These are phyloP conservation scores for Thelonectria rubi DNA, from an alignment of 2,329 filamentous ascomycete species.

Conservation along the genomic window DNA sequence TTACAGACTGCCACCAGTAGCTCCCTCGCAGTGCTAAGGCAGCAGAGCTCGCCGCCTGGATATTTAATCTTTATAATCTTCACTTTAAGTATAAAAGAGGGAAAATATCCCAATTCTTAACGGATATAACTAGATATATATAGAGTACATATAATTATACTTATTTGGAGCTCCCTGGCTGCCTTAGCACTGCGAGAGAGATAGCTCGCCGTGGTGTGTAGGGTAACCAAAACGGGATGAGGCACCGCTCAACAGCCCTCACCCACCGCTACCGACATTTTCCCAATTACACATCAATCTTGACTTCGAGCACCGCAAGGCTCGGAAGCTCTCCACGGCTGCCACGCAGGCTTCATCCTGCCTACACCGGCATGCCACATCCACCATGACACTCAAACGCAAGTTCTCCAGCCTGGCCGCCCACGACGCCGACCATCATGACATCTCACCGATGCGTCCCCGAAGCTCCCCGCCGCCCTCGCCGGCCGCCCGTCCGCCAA, in stretches of 20 bases:
- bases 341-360: slow-evolving; percentile 26
- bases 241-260: slow-evolving; percentile 21
- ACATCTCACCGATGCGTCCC: slow-evolving; percentile 35
- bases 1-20: not conserved
- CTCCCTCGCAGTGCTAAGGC: too few relatives aligned
- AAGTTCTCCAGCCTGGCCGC: slow-evolving; percentile 26
- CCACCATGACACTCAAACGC: slow-evolving; percentile 40
- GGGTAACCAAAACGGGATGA: slow-evolving; percentile 28
- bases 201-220: slow-evolving; percentile 19
- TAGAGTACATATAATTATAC: too few relatives aligned
- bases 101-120: too few relatives aligned
- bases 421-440: slow-evolving; percentile 16
- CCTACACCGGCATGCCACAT: slow-evolving; percentile 3
- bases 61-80: too few relatives aligned
- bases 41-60: too few relatives aligned
- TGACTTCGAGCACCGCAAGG: not conserved
- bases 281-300: slow-evolving; percentile 14
- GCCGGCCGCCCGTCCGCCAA: slow-evolving; percentile 22
- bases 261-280: slow-evolving; percentile 41
- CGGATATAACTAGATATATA: too few relatives aligned
- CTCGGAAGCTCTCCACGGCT: not conserved
- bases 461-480: slow-evolving; percentile 27
- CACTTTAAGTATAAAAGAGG: too few relatives aligned
- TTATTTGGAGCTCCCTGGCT: too few relatives aligned
- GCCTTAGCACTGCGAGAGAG: too few relatives aligned